phyloP scores from a whole-genome alignment of 2,329 filamentous ascomycete genomes.

The Aspergillus neoniger region DNA sequence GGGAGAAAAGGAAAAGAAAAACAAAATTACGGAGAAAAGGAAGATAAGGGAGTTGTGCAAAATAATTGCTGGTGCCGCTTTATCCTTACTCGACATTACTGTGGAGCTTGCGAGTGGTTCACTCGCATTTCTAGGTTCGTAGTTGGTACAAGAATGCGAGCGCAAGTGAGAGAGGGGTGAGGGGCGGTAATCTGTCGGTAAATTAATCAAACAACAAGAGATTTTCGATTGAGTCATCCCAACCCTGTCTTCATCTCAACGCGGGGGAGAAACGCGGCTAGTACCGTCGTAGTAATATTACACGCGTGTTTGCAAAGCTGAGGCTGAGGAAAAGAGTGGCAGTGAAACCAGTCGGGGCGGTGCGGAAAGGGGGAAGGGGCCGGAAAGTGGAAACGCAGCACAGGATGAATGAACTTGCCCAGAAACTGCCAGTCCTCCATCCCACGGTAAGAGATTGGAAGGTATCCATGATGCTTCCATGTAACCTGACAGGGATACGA shows the following conservation, averaged over 20 bases:
- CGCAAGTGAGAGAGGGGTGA: not conserved
- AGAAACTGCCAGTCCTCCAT: not conserved
- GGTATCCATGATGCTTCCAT: not conserved
- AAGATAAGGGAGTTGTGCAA: constrained; percentile 8
- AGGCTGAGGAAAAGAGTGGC: constrained; percentile 33
- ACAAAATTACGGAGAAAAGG: not conserved
- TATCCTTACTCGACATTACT: constrained; percentile 17
- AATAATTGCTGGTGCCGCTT: constrained; percentile 14
- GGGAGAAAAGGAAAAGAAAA: too few relatives aligned
- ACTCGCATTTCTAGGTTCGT: constrained; percentile 8
- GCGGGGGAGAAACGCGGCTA: constrained; percentile 16
- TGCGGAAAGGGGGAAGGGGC: constrained; percentile 26
- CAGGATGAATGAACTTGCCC: not conserved
- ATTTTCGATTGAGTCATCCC: constrained; percentile 8
- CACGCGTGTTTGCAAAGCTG: constrained; percentile 19
- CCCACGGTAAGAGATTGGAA: not conserved
- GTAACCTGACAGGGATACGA: too few relatives aligned
- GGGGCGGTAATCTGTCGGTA: constrained; percentile 1
- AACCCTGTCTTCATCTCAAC: constrained; percentile 10
- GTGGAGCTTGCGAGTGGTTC: constrained; percentile 12
- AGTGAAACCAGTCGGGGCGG: constrained; percentile 33
- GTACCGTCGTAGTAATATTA: constrained; percentile 20
- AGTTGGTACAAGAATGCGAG: constrained; percentile 4
- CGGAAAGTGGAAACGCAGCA: constrained; percentile 15
- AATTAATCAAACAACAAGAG: not conserved